Evolutionary conservation across 2,329 filamentous ascomycete species (phyloP), one percentile per base, ranked within the genome.

Genomic region (Pseudogymnoascus pannorum): DNA sequence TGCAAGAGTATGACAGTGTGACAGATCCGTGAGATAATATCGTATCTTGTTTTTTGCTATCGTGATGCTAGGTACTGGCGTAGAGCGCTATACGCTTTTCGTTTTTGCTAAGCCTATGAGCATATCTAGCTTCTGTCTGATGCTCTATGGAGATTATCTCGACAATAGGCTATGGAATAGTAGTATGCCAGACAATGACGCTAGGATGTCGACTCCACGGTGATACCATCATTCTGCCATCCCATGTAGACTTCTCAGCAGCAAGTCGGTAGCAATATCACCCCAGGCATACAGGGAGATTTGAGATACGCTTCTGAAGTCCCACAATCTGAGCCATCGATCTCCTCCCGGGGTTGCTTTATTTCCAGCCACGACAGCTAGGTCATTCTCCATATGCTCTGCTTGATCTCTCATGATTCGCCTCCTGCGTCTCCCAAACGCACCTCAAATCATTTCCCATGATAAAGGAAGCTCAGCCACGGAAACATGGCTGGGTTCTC

Each of bases 21-120:
- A 69, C 68, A 72, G 66, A 70, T 72, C 71, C 71, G 71, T 69
- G 69, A 72, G 72, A 62, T 54, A 54, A 54, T 54, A 54, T 54
- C 48, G 48, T 72, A 71, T 72, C 69, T 75, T 76, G 73, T 77
- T 75, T 78, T 87, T 83, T 87, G 86, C 87, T 89, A 89, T 85
- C 85, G 82, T 86, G 82, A 84, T 84, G 84, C 86, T 89, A 88
- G 83, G 82, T 84, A 83, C 81, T 84, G 78, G 77, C 77, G 76
- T 79, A 75, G 78, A 79, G 80, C 79, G 80, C 81, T 83, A 83
- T 78, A 78, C 79, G 80, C 81, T 63, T 61, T 65, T 74, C 77
- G 75, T 76, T 76, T 76, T 77, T 36, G 31, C 57, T 36, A 58
- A 58, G 57, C 79, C 76, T 81, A 81, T 78, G 80, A 78, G 77